phyloP scores from a whole-genome alignment of 2,329 filamentous ascomycete genomes.

The Ophiosphaerella narmari region DNA sequence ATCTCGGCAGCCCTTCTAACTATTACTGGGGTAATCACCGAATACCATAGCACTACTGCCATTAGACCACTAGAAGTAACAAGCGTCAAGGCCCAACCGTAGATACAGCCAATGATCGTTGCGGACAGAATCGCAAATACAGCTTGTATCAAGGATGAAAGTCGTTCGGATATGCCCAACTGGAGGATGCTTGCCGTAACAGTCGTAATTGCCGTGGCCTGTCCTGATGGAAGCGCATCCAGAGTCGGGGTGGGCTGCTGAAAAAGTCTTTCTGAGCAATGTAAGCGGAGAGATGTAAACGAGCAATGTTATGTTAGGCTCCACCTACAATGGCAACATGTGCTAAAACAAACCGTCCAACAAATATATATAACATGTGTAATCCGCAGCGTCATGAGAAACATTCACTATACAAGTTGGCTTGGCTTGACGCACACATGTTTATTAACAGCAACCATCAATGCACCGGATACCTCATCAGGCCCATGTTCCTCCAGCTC shows the following conservation, averaged over 20 bases:
- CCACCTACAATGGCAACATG: conserved; percentile 59
- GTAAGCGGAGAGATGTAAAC: conserved; percentile 21
- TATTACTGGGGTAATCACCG: conserved; percentile 19
- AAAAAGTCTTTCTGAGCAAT: conserved; percentile 30
- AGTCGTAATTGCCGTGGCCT: conserved; percentile 34
- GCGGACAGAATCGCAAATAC: conserved; percentile 25
- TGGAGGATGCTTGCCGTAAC: conserved; percentile 32
- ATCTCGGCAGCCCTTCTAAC: conserved; percentile 20
- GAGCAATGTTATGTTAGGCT: no score
- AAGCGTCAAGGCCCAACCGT: conserved; percentile 31
- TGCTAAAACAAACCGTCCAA: conserved; percentile 58
- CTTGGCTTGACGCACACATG: conserved; percentile 15
- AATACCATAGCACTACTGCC: conserved; percentile 26
- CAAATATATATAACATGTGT: conserved; percentile 63
- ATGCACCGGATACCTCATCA: background rate
- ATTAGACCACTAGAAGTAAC: conserved; percentile 29
- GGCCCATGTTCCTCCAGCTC: no score
- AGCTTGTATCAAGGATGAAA: conserved; percentile 30
- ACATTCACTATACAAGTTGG: background rate
- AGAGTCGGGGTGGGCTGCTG: conserved; percentile 27
- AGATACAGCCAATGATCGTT: conserved; percentile 32
- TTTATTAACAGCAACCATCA: conserved; percentile 21
- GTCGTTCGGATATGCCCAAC: conserved; percentile 34
- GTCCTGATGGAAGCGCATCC: conserved; percentile 33
- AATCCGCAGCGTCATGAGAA: background rate